Conservation (phyloP, 805 yeast species). For the Candida patagonica region DNA sequence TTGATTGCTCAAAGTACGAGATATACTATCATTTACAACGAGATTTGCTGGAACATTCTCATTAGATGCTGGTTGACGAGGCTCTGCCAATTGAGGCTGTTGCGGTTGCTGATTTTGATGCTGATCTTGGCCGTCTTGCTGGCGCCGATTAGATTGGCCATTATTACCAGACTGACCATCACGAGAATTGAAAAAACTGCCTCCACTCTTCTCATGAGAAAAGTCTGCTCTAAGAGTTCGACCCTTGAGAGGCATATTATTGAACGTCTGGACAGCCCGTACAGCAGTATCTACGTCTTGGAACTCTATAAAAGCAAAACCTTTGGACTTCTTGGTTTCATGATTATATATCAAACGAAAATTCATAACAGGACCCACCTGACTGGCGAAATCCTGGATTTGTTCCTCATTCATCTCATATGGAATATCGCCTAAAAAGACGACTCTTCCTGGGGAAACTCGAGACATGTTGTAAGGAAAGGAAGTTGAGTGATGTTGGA, state of each 20-base stretch:
- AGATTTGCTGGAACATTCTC: slow-evolving; percentile 37
- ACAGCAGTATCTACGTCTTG: slow-evolving; percentile 14
- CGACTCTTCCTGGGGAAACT: slow-evolving; percentile 12
- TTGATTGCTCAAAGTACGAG: slow-evolving; percentile 40
- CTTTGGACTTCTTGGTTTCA: slow-evolving; percentile 17
- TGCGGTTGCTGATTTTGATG: slow-evolving; percentile 1
- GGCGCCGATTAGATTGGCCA: slow-evolving; percentile 2
- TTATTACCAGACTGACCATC: slow-evolving; percentile 2
- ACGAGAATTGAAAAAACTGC: background rate
- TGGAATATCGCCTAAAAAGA: slow-evolving; percentile 23
- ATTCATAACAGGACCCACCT: slow-evolving; percentile 16
- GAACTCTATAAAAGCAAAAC: slow-evolving; percentile 21
- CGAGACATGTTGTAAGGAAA: too few relatives aligned
- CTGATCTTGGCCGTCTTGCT: slow-evolving; percentile 1
- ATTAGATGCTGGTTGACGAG: slow-evolving; percentile 31
- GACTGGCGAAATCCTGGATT: slow-evolving; percentile 9
- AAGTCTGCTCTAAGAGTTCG: slow-evolving; percentile 20
- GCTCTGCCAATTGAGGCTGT: slow-evolving; percentile 1
- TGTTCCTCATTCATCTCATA: slow-evolving; percentile 19
- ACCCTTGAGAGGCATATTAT: slow-evolving; percentile 12
- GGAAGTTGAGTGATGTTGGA: too few relatives aligned
- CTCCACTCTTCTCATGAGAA: slow-evolving; percentile 10
- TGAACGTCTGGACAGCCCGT: slow-evolving; percentile 14
- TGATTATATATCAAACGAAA: slow-evolving; percentile 18
- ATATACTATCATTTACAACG: slow-evolving; percentile 33